Evolutionary conservation across 345 rosid species (phyloP), one percentile per base, ranked within the genome.

Genomic region (Citrus mangshanensis): DNA sequence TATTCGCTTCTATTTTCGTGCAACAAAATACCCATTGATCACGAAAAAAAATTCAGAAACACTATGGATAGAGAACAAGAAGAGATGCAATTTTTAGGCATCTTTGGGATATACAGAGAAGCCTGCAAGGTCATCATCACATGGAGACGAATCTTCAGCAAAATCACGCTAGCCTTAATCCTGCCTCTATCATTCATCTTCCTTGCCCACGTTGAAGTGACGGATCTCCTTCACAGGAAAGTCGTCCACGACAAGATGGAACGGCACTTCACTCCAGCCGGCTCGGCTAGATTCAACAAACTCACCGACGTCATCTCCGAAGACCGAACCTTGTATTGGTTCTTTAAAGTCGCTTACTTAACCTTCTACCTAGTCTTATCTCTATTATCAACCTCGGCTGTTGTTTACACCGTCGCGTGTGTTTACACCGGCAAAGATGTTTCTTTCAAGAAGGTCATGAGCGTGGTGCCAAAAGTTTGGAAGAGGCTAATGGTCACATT

Each of bases 21-120:
- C 30, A 34, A 46, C 74, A 59, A 6, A 66, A 69, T 22, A 6
- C 46, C 70, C 46, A 24, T 40, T 30, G 22, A 18, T 54, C 58
- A 5, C 18, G 3, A 46, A 1, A 54, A 16, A 16, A 16, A 32
- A 49, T 0, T 16, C 18, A 28, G 2, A 14, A 75, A 16, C 10
- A 18, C 49, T 79, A 90, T 90, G 93, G 90, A 90, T 27, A 78
- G 79, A 66, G 88, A 88, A 58, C 93, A 88, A 61, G 93, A 90
- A 78, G 90, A 87, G 81, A 83, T 88, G 86, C 90, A 90, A 27
- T 87, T 88, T 76, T 83, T 90, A 0, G 90, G 90, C 27, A 9
- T 88, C 28, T 68, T 85, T 21, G 91, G 79, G 73, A 82, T 87
- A 55, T 82, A 58, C 82, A 77, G 24, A 7, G 93, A 90, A 81